Evolutionary conservation across 2,329 filamentous ascomycete genomes (phyloP).

Genomic region (Aureobasidium sp.): DNA sequence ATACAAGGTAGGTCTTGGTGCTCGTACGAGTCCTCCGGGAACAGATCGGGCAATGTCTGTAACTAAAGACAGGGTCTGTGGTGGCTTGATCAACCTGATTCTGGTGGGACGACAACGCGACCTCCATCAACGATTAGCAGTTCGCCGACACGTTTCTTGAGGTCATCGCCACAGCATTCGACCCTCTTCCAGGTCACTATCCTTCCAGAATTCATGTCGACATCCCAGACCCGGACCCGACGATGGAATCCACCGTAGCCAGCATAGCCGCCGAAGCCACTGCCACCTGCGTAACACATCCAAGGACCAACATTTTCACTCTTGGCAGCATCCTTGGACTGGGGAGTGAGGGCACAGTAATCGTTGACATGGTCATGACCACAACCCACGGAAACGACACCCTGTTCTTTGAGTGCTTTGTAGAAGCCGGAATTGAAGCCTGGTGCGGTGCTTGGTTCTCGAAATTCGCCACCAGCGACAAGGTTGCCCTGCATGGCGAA

Average conservation of each 20-base stretch:
- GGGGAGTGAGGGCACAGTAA: conserved; percentile 64
- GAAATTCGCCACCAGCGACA: conserved; percentile 58
- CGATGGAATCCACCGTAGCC: conserved; percentile 82
- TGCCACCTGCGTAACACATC: conserved; percentile 96
- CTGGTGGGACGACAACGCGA: conserved; percentile 33
- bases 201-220: conserved; percentile 82
- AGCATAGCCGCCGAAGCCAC: conserved; percentile 89
- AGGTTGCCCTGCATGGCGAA: conserved; percentile 57
- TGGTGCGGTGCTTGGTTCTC: conserved; percentile 79
- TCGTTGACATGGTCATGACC: conserved; percentile 97
- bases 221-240: conserved; percentile 78
- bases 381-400: conserved; percentile 77
- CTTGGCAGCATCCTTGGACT: conserved; percentile 18
- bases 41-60: neutral
- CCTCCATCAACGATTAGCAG: conserved; percentile 54
- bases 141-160: conserved; percentile 46
- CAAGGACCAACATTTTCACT: conserved; percentile 51
- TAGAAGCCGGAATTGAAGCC: conserved; percentile 87
- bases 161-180: conserved; percentile 49
- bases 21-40: neutral
- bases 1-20: neutral
- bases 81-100: neutral
- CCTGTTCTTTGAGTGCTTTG: conserved; percentile 77
- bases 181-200: conserved; percentile 89
- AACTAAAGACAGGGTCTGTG: neutral